Conservation (phyloP, 257 asterid genomes). For the Solanum sparsipilum region DNA sequence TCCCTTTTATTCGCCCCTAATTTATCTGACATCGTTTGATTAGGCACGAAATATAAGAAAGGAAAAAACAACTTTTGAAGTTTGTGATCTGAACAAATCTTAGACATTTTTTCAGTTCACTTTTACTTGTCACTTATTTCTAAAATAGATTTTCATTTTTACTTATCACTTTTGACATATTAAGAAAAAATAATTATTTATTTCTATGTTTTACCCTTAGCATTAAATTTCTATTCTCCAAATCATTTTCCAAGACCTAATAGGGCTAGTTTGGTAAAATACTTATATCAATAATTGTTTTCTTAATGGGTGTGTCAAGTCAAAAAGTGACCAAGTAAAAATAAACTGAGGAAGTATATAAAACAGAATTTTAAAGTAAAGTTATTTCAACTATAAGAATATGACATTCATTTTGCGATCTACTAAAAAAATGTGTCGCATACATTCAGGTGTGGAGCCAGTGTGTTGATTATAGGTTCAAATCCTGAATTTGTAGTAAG, state of each 20-base stretch:
- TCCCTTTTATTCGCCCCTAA: no score
- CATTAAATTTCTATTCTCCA: not conserved
- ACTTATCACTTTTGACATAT: no score
- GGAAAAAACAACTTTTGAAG: not conserved
- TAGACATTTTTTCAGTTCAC: no score
- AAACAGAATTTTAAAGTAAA: not conserved
- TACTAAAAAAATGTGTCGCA: not conserved
- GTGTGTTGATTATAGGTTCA: not conserved
- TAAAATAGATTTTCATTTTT: no score
- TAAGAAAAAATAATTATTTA: no score
- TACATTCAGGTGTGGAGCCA: not conserved
- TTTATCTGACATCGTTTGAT: not conserved
- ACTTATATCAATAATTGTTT: not conserved
- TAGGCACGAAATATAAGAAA: not conserved
- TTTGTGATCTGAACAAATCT: not conserved
- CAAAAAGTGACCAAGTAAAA: not conserved
- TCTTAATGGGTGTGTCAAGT: not conserved
- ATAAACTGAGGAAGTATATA: not conserved
- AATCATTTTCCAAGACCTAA: not conserved
- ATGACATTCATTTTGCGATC: not conserved
- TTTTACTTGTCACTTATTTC: no score
- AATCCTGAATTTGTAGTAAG: not conserved
- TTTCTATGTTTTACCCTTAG: not conserved
- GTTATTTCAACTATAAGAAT: not conserved
- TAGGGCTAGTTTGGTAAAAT: not conserved